phyloP scores from a whole-genome alignment of 2,329 filamentous ascomycete genomes.

The Aspergillus calidoustus region DNA sequence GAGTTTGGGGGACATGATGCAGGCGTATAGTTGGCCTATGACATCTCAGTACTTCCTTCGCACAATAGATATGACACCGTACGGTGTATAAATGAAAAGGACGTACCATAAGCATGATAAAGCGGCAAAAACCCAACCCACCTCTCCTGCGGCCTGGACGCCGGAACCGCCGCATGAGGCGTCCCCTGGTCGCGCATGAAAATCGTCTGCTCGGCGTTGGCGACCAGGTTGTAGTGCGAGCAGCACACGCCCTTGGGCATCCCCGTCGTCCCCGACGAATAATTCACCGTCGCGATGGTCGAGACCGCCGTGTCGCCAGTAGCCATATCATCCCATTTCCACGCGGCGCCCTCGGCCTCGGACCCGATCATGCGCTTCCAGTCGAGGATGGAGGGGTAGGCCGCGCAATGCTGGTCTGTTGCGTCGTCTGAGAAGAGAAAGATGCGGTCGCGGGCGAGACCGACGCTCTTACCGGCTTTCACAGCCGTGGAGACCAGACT shows the following conservation, averaged over 20 bases:
- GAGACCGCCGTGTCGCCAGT: no score
- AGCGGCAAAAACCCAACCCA: constrained; percentile 19
- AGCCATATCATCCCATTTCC: constrained; percentile 19
- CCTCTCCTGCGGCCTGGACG: constrained; percentile 14
- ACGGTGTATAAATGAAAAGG: not conserved
- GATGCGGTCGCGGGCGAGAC: constrained; percentile 9
- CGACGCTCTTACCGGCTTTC: not conserved
- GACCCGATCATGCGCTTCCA: constrained; percentile 15
- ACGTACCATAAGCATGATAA: constrained; percentile 19
- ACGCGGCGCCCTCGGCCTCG: constrained; percentile 6
- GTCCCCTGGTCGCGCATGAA: constrained; percentile 16
- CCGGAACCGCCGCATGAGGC: not conserved
- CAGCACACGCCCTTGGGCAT: constrained; percentile 19
- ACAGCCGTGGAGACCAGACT: constrained; percentile 9
- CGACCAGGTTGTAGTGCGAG: constrained; percentile 18
- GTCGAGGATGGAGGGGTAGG: not conserved
- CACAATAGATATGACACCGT: not conserved
- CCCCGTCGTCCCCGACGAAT: constrained; percentile 18
- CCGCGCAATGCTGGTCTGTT: not conserved
- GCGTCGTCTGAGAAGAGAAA: constrained; percentile 13
- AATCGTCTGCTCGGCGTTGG: constrained; percentile 19
- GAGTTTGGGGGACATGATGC: constrained; percentile 52
- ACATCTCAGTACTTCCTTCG: no score
- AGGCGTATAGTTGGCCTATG: constrained; percentile 44
- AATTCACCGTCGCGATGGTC: constrained; percentile 16